phyloP scores from a whole-genome alignment of 257 asterid genomes.

The Voacanga thouarsii region DNA sequence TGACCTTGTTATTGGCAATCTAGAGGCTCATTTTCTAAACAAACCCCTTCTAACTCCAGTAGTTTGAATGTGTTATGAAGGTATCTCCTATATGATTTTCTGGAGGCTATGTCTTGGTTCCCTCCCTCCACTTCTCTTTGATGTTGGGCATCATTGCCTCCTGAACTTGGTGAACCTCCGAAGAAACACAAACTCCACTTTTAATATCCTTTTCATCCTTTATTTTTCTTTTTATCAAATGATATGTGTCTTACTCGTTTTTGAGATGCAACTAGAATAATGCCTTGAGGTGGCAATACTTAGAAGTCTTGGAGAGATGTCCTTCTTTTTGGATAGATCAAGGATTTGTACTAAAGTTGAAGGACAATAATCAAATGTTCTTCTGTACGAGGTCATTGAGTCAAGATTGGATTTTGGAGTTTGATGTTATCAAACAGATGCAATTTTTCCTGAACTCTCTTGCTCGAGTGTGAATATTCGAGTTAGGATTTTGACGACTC shows the following conservation, averaged over 20 bases:
- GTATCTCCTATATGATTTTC: background rate
- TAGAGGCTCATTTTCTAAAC: conserved; percentile 62
- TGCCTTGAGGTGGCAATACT: background rate
- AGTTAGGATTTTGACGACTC: background rate
- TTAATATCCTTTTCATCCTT: background rate
- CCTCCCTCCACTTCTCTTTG: background rate
- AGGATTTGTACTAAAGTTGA: too few relatives aligned
- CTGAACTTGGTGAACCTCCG: background rate
- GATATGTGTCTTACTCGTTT: background rate
- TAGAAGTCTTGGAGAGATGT: too few relatives aligned
- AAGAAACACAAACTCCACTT: background rate
- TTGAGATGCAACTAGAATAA: background rate
- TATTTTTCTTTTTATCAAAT: background rate
- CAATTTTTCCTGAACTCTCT: too few relatives aligned
- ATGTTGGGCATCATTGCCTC: background rate
- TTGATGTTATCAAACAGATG: too few relatives aligned
- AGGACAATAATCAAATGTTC: too few relatives aligned
- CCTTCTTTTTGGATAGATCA: background rate
- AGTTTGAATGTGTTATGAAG: background rate
- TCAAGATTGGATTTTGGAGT: too few relatives aligned
- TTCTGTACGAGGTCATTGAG: too few relatives aligned
- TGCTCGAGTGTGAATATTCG: too few relatives aligned
- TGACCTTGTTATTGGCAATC: conserved; percentile 63
- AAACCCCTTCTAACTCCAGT: conserved; percentile 70
- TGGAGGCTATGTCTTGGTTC: background rate